Evolutionary conservation across 345 rosid species (phyloP), one percentile per base, ranked within the genome.

Genomic region (Gossypium rotundifolium): DNA sequence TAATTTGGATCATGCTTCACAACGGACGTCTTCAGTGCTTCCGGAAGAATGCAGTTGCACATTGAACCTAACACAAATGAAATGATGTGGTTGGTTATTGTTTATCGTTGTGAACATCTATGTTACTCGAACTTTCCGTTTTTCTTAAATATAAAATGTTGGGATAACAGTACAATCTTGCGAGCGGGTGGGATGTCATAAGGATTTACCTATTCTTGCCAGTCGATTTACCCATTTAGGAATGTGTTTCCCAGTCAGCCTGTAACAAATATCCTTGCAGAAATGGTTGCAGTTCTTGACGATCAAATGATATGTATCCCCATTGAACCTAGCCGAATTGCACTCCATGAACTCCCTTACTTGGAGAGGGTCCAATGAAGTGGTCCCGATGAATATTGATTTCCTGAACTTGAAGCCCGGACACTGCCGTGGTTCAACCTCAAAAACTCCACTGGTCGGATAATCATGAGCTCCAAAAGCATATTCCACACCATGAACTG

Each of bases 401-500:
- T 85, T 91, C 93, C 93, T 90, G 81, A 93, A 93, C 84, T 91
- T 88, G 93, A 90, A 95, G 3, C 99, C 99, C 2, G 98, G 99
- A 78, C 98, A 93, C 38, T 87, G 90, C 25, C 92, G 81, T 42
- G 99, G 99, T 74, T 95, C 99, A 23, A 89, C 93, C 88, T 93
- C 99, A 74, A 93, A 95, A 20, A 95, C 94, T 57, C 99, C 99
- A 62, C 92, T 95, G 7, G 89, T 87, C 17, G 99, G 76, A 71
- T 86, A 86, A 75, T 90, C 97, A 73, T 95, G 99, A 40, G 99
- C 99, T 80, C 99, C 99, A 72, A 95, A 95, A 27, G 98, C 98
- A 80, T 94, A 94, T 72, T 95, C 99, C 52, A 91, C 94, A 9
- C 97, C 96, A 77, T 95, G 90, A 70, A 95, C 99, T 95, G 87